phyloP scores from a whole-genome alignment of 1,284 basidiomycete species.

The Cryptococcus amylolentus region DNA sequence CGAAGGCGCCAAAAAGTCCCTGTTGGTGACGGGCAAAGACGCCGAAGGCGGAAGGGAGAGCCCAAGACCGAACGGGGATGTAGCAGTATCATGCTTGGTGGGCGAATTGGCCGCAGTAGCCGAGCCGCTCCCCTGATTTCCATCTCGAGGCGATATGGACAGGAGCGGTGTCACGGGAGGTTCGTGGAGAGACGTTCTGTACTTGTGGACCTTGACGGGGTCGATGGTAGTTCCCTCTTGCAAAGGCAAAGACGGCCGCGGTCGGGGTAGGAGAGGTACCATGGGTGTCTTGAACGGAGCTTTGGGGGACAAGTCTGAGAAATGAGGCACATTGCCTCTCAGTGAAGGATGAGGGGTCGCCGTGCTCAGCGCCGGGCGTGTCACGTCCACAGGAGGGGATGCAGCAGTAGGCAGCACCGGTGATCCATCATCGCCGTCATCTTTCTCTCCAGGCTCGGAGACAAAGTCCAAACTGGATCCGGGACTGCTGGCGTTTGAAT shows the following conservation, averaged over 20 bases:
- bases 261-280: constrained; percentile 12
- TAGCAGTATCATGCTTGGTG: constrained; percentile 3
- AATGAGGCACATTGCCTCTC: too few relatives aligned
- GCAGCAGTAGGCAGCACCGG: too few relatives aligned
- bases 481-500: constrained; percentile 12
- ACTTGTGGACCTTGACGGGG: constrained; percentile 24
- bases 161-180: constrained; percentile 14
- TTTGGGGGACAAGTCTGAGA: too few relatives aligned
- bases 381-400: too few relatives aligned
- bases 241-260: constrained; percentile 32
- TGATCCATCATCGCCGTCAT: too few relatives aligned
- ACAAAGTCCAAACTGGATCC: background rate
- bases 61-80: constrained; percentile 23
- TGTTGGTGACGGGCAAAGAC: background rate
- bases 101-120: background rate
- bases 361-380: too few relatives aligned
- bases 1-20: background rate
- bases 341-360: too few relatives aligned
- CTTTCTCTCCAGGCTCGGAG: too few relatives aligned
- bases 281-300: constrained; percentile 23
- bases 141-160: too few relatives aligned
- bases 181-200: constrained; percentile 41
- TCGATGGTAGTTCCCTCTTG: constrained; percentile 4
- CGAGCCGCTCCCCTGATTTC: too few relatives aligned
- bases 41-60: constrained; percentile 24